Percentiles rank a stretch among this genome's conserved stretches.
These are phyloP conservation scores for Penicillium longicatenatum DNA, from an alignment of 495 filamentous ascomycete species.

Conservation along the genomic window DNA sequence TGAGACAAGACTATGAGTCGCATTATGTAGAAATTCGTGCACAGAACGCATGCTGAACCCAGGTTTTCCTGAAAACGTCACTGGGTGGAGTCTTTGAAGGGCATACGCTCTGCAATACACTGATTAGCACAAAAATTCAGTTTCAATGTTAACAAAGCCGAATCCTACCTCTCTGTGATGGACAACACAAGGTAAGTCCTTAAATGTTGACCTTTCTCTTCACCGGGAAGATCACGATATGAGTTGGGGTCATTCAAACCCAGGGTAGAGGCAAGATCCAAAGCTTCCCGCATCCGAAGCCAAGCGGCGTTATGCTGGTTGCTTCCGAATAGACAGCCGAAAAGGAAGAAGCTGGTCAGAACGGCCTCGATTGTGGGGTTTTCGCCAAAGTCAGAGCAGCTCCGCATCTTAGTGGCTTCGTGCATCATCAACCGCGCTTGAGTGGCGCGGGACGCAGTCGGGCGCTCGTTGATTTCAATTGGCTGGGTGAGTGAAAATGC, in stretches of 20 bases:
- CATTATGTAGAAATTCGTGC: constrained; percentile 42
- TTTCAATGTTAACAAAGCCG: neutral
- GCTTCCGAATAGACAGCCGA: constrained; percentile 73
- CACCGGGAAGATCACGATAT: constrained; percentile 45
- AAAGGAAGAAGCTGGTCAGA: constrained; percentile 78
- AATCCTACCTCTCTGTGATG: constrained; percentile 55
- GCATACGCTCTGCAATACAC: constrained; percentile 63
- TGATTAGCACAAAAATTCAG: constrained; percentile 1
- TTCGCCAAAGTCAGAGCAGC: constrained; percentile 74
- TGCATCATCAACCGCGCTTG: constrained; percentile 66
- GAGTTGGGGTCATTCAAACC: constrained; percentile 58
- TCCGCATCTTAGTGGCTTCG: constrained; percentile 75
- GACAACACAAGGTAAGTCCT: constrained; percentile 60
- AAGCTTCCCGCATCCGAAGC: constrained; percentile 61
- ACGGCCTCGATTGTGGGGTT: constrained; percentile 68
- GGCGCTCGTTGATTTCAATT: constrained; percentile 54
- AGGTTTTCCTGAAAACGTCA: constrained; percentile 42
- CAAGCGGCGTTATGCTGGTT: constrained; percentile 58
- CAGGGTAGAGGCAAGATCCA: constrained; percentile 58
- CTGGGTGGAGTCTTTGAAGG: constrained; percentile 57
- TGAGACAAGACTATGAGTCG: constrained; percentile 41
- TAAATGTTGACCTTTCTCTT: constrained; percentile 47
- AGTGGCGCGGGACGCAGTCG: constrained; percentile 48
- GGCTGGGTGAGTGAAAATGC: constrained; percentile 87
- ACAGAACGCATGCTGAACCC: constrained; percentile 41